phyloP scores from a whole-genome alignment of 1,139 yeast genomes.

The Scheffersomyces quercinus region DNA sequence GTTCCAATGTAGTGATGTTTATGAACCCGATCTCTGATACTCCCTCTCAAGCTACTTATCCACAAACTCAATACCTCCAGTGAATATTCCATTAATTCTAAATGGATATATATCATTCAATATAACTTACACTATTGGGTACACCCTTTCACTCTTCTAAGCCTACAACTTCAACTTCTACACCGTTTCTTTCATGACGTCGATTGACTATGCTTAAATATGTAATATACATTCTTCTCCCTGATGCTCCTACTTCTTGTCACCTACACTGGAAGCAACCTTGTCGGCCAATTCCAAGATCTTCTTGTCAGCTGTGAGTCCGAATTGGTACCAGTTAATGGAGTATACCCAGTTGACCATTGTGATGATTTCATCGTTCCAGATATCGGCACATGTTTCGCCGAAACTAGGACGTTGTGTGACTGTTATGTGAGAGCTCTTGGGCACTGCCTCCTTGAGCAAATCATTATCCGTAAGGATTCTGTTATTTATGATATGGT shows the following conservation, averaged over 20 bases:
- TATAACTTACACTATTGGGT: too few relatives aligned
- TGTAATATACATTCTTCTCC: not conserved
- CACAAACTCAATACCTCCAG: too few relatives aligned
- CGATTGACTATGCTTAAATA: not conserved
- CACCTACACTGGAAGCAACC: constrained; percentile 23
- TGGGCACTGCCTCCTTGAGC: constrained; percentile 37
- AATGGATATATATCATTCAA: too few relatives aligned
- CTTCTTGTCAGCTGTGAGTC: constrained; percentile 39
- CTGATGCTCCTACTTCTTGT: constrained; percentile 16
- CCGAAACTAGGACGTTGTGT: constrained; percentile 29
- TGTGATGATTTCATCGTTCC: constrained; percentile 76
- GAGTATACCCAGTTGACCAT: constrained; percentile 68
- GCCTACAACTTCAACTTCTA: not conserved
- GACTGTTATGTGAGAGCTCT: constrained; percentile 37
- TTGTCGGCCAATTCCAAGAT: constrained; percentile 33
- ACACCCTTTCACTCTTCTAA: too few relatives aligned
- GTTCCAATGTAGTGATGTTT: too few relatives aligned
- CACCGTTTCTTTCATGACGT: not conserved
- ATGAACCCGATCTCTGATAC: too few relatives aligned
- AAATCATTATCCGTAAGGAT: constrained; percentile 42
- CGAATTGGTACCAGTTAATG: constrained; percentile 50
- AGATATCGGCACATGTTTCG: constrained; percentile 75
- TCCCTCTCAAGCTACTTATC: too few relatives aligned
- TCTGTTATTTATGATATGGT: constrained; percentile 50
- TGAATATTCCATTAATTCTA: too few relatives aligned